Evolutionary conservation across 768 basidiomycete genomes (phyloP).

Genomic region (Serendipita sp.): DNA sequence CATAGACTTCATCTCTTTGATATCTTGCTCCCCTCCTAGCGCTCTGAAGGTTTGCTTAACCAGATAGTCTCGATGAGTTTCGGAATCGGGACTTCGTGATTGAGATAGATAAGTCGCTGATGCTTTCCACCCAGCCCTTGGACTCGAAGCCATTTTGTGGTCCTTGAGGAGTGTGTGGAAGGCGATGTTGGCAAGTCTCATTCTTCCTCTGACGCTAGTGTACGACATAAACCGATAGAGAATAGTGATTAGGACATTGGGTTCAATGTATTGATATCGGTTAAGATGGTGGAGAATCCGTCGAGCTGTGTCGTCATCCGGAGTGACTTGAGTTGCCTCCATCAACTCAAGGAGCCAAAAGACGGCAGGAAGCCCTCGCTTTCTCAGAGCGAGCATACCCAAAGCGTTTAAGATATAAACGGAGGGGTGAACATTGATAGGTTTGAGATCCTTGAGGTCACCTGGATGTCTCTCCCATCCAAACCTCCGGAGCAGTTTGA

Average conservation of each 20-base stretch:
- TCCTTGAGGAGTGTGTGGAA: not conserved
- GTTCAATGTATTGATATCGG: not conserved
- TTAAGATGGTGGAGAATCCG: not conserved
- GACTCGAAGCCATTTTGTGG: not conserved
- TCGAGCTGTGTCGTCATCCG: not conserved
- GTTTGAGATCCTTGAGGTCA: not conserved
- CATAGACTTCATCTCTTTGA: not conserved
- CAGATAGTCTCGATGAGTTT: not conserved
- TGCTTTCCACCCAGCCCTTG: not conserved
- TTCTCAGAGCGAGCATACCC: constrained; percentile 31
- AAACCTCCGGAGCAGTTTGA: not conserved
- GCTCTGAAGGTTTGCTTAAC: not conserved
- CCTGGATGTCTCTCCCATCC: not conserved
- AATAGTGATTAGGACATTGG: not conserved
- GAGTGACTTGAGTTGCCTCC: not conserved
- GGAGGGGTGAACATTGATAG: constrained; percentile 14
- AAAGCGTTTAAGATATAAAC: constrained; percentile 45
- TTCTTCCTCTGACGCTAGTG: not conserved
- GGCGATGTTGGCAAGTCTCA: not conserved
- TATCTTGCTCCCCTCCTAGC: not conserved
- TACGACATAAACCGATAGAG: not conserved
- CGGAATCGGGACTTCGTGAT: not conserved
- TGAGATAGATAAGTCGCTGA: not conserved
- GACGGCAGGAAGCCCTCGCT: constrained; percentile 33
- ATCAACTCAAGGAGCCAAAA: constrained; percentile 28